Evolutionary conservation across 78 protist species (phyloP).

Genomic region (Guillardia theta): DNA sequence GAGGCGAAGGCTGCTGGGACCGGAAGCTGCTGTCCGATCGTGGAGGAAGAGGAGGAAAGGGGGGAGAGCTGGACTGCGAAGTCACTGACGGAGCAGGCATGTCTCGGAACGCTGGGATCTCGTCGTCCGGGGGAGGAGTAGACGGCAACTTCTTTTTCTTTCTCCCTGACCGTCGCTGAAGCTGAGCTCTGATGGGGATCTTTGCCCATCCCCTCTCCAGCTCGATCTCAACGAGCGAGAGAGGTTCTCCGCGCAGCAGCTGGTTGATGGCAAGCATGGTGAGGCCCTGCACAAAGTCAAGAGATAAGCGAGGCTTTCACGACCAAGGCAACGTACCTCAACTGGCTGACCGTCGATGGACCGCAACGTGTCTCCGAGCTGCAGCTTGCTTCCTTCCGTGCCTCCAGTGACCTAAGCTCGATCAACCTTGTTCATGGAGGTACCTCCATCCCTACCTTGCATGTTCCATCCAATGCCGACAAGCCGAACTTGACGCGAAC

Average conservation of each 20-base stretch:
- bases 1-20: too few relatives aligned
- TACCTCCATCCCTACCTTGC: neutral
- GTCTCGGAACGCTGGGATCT: neutral
- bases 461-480: neutral
- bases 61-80: neutral
- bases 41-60: neutral
- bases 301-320: neutral
- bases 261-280: neutral
- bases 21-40: neutral
- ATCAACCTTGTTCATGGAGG: neutral
- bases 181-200: neutral
- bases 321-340: neutral
- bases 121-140: neutral
- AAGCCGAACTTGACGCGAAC: constrained; percentile 11
- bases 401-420: neutral
- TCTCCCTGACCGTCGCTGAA: neutral
- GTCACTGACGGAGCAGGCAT: neutral
- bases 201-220: neutral
- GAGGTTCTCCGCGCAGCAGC: neutral
- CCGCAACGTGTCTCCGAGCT: neutral
- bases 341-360: neutral
- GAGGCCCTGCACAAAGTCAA: neutral
- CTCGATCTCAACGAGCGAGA: neutral
- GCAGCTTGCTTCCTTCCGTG: neutral
- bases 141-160: neutral